Evolutionary conservation across 805 yeast species (phyloP).

Genomic region (Starmerella bombi): DNA sequence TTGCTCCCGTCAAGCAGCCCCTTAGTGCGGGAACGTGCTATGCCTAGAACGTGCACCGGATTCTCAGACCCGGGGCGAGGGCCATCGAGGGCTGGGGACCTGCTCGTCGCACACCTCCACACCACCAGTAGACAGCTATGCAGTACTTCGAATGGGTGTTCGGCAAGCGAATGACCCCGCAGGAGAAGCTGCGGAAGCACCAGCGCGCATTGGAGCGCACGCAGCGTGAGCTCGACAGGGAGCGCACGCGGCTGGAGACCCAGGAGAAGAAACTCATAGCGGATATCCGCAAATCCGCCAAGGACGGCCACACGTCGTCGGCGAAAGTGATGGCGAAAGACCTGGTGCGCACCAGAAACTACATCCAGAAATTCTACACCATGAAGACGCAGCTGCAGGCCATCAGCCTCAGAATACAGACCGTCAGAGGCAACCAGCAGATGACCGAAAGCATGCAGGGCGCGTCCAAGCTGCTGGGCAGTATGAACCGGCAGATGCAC

Average conservation of each 20-base stretch:
- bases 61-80: too few species aligned
- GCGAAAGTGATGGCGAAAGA: constrained; percentile 95
- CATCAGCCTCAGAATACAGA: constrained; percentile 76
- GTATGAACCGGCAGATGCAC: constrained; percentile 85
- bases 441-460: constrained; percentile 93
- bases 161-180: constrained; percentile 88
- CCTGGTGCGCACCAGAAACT: constrained; percentile 69
- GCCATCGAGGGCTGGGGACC: too few species aligned
- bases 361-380: constrained; percentile 73
- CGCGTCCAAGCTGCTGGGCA: constrained; percentile 70
- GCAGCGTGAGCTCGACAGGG: constrained; percentile 84
- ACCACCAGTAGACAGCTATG: too few species aligned
- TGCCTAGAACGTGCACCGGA: too few species aligned
- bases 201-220: constrained; percentile 92
- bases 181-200: constrained; percentile 85
- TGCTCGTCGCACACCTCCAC: too few species aligned
- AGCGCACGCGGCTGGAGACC: constrained; percentile 66
- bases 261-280: constrained; percentile 80
- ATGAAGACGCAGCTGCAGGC: constrained; percentile 97
- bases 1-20: too few species aligned
- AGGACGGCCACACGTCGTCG: constrained; percentile 73
- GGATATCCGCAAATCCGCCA: constrained; percentile 87
- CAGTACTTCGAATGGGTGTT: constrained; percentile 84
- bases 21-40: too few species aligned
- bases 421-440: constrained; percentile 85